A percentile compares a stretch with the other conserved stretches of the same genome.
These are phyloP conservation scores for Russula lepida DNA, from an alignment of 768 basidiomycete species.

Conservation along the genomic window DNA sequence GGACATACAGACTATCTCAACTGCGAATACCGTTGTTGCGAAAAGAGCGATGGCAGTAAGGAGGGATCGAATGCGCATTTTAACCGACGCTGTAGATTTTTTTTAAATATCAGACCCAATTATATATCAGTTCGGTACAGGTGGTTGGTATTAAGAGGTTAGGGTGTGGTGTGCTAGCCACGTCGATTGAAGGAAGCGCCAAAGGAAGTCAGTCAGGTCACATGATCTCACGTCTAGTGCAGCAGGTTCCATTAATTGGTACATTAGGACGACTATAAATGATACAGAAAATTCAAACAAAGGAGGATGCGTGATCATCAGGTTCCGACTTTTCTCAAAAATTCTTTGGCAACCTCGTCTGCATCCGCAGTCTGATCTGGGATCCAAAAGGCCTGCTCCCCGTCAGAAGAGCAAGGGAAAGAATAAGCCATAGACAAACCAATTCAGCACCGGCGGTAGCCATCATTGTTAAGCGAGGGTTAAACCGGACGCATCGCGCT, in stretches of 20 bases:
- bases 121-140: neutral
- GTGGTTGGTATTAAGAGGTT: neutral
- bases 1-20: conserved; percentile 20
- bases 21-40: conserved; percentile 13
- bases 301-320: neutral
- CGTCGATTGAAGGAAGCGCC: no score
- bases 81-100: neutral
- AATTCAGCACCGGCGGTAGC: conserved; percentile 75
- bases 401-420: neutral
- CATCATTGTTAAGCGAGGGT: conserved; percentile 86
- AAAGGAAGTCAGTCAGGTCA: no score
- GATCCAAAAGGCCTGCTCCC: conserved; percentile 50
- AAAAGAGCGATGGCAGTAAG: conserved; percentile 15
- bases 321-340: conserved; percentile 46
- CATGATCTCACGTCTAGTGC: neutral
- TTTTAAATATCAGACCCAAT: neutral
- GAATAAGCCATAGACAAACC: conserved; percentile 37
- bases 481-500: conserved; percentile 80
- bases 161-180: neutral
- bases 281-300: neutral
- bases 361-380: conserved; percentile 59
- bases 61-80: conserved; percentile 19
- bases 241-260: neutral
- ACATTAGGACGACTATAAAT: neutral
- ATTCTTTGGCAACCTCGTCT: conserved; percentile 62